These are phyloP conservation scores for Saccharomycopsis guyanensis DNA, from an alignment of 805 yeast species.

Conservation along the genomic window DNA sequence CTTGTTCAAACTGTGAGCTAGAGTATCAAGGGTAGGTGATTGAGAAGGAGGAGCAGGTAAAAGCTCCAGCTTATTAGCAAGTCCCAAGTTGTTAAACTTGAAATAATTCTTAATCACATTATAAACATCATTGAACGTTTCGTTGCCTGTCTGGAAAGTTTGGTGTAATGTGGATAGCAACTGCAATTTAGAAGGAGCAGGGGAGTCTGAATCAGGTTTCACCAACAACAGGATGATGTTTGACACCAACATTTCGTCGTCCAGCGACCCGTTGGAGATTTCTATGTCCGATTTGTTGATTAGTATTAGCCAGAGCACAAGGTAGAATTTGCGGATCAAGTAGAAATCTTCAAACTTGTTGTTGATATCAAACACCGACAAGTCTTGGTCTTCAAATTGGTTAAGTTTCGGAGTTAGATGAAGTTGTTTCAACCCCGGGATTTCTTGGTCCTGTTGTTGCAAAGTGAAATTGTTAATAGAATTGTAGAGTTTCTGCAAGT, in stretches of 20 bases:
- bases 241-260: background rate
- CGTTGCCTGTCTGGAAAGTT: background rate
- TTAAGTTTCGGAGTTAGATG: background rate
- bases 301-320: constrained; percentile 1
- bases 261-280: background rate
- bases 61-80: background rate
- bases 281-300: constrained; percentile 3
- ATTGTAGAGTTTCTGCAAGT: background rate
- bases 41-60: background rate
- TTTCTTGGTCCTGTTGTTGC: background rate
- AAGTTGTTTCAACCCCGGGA: background rate
- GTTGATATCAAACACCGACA: background rate
- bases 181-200: background rate
- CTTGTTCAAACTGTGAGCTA: constrained; percentile 1
- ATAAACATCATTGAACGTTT: background rate
- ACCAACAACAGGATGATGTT: background rate
- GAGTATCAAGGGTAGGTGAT: background rate
- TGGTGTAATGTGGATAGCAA: background rate
- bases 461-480: background rate
- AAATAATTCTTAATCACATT: background rate
- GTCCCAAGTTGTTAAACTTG: background rate
- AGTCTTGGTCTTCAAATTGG: background rate
- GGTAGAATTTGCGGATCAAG: constrained; percentile 8
- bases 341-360: constrained; percentile 10
- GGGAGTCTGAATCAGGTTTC: background rate